Percentiles rank a stretch among this genome's conserved stretches.
Evolutionary conservation across 768 basidiomycete genomes (phyloP).

Genomic region (Hypholoma fasciculare): DNA sequence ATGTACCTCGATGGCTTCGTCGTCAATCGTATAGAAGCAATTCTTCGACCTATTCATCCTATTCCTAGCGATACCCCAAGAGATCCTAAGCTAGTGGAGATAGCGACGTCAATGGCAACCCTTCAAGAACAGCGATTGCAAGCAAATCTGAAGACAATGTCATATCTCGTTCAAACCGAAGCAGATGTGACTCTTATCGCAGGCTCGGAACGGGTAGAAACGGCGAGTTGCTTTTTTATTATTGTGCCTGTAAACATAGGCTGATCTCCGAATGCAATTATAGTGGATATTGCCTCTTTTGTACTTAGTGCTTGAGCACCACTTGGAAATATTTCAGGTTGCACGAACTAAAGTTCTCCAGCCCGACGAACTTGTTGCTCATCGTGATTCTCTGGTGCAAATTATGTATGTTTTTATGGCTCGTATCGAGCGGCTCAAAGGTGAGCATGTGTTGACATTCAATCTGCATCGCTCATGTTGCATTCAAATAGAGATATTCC

Average conservation of each 20-base stretch:
- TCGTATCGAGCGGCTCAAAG: conserved; percentile 8
- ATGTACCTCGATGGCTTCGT: conserved; percentile 7
- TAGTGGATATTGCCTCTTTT: background rate
- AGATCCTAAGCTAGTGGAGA: conserved; percentile 10
- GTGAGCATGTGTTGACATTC: background rate
- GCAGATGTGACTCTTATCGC: conserved; percentile 16
- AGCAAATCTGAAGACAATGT: conserved; percentile 15
- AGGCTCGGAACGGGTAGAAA: conserved; percentile 18
- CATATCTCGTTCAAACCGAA: conserved; percentile 15
- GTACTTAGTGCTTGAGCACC: conserved; percentile 17
- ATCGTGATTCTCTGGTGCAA: conserved; percentile 2
- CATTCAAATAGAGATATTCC: background rate
- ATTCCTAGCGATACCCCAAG: background rate
- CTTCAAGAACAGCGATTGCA: conserved; percentile 13
- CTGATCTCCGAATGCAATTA: background rate
- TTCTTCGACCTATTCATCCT: conserved; percentile 18
- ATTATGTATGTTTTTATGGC: conserved; percentile 12
- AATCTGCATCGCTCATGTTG: background rate
- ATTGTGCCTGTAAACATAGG: background rate
- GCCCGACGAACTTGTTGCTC: conserved; percentile 2
- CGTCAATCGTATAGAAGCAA: conserved; percentile 9
- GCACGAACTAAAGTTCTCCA: conserved; percentile 4
- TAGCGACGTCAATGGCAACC: background rate
- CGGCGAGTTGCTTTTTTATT: conserved; percentile 7
- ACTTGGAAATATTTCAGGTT: conserved; percentile 14